These are phyloP conservation scores for Fulvia fulva DNA, from an alignment of 2,329 filamentous ascomycete species.

Conservation along the genomic window DNA sequence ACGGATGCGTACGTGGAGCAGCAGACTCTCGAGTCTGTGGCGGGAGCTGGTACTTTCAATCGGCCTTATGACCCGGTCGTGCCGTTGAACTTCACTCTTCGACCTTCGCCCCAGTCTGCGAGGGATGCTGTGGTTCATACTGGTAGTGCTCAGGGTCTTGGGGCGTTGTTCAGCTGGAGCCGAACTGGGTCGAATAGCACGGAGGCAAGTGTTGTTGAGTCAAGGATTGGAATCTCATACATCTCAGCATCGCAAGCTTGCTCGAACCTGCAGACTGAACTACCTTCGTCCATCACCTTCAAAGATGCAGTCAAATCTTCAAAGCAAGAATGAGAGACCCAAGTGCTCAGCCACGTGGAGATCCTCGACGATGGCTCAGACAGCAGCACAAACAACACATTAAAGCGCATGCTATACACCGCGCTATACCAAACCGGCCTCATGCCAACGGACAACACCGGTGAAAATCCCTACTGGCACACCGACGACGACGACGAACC, in stretches of 20 bases:
- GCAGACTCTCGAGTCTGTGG: slow-evolving; percentile 4
- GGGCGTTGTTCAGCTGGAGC: slow-evolving; percentile 21
- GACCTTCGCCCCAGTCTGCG: slow-evolving; percentile 15
- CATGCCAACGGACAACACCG: slow-evolving; percentile 25
- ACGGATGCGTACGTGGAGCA: slow-evolving; percentile 15
- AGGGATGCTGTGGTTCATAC: slow-evolving; percentile 16
- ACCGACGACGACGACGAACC: slow-evolving; percentile 30
- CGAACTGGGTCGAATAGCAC: slow-evolving; percentile 11
- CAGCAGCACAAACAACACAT: slow-evolving; percentile 11
- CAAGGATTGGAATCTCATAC: slow-evolving; percentile 18
- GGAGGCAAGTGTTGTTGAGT: slow-evolving; percentile 5
- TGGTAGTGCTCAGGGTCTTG: slow-evolving; percentile 19
- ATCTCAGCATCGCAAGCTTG: slow-evolving; percentile 19
- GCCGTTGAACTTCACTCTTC: slow-evolving; percentile 10
- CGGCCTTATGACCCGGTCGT: slow-evolving; percentile 19
- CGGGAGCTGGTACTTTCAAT: slow-evolving; percentile 20
- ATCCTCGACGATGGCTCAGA: slow-evolving; percentile 14
- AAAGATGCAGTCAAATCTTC: slow-evolving; percentile 11
- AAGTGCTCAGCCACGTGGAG: slow-evolving; percentile 13
- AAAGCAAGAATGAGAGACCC: slow-evolving; percentile 20
- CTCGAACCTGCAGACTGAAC: slow-evolving; percentile 10
- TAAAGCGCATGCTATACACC: slow-evolving; percentile 23
- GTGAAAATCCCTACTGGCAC: slow-evolving; percentile 29
- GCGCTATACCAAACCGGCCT: slow-evolving; percentile 22
- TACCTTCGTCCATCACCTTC: slow-evolving; percentile 11